These are phyloP conservation scores for Rachicladosporium sp. DNA, from an alignment of 2,329 filamentous ascomycete species.

Conservation along the genomic window DNA sequence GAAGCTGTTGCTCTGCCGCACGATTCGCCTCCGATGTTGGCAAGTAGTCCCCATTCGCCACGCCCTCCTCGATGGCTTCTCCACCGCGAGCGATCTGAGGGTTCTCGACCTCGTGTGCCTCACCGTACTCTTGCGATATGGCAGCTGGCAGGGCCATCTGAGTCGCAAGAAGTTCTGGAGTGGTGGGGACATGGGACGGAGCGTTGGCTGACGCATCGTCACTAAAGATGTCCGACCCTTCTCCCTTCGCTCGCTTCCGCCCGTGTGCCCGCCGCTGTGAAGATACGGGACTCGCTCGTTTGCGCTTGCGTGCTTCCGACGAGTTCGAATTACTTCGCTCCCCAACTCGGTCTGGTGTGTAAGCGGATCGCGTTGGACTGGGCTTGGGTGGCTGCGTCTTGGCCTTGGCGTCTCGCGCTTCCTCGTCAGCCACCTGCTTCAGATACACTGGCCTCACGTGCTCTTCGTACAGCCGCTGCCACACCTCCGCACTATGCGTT, in stretches of 20 bases:
- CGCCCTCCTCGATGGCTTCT: too few relatives aligned
- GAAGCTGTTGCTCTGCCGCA: slow-evolving; percentile 12
- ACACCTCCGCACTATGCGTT: slow-evolving; percentile 4
- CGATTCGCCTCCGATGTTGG: slow-evolving; percentile 14
- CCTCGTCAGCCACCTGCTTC: slow-evolving; percentile 2
- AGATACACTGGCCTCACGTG: slow-evolving; percentile 14
- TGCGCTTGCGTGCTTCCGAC: slow-evolving; percentile 2
- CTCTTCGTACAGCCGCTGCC: slow-evolving; percentile 12
- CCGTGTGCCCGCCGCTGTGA: neutral
- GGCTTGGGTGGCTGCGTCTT: neutral
- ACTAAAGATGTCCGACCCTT: neutral
- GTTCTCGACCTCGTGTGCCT: too few relatives aligned
- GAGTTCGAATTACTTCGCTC: neutral
- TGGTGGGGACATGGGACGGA: slow-evolving; percentile 1
- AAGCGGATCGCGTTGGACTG: slow-evolving; percentile 4
- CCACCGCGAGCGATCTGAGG: too few relatives aligned
- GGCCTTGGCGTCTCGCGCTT: slow-evolving; percentile 2
- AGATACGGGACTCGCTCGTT: slow-evolving; percentile 1
- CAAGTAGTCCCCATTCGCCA: neutral
- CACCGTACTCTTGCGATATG: too few relatives aligned
- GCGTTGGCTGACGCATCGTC: neutral
- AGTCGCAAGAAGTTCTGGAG: too few relatives aligned
- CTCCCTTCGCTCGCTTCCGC: slow-evolving; percentile 2
- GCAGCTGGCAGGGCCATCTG: too few relatives aligned
- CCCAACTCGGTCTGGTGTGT: neutral